Evolutionary conservation across 177 flowering plant species (phyloP).

Genomic region (Telopea speciosissima): DNA sequence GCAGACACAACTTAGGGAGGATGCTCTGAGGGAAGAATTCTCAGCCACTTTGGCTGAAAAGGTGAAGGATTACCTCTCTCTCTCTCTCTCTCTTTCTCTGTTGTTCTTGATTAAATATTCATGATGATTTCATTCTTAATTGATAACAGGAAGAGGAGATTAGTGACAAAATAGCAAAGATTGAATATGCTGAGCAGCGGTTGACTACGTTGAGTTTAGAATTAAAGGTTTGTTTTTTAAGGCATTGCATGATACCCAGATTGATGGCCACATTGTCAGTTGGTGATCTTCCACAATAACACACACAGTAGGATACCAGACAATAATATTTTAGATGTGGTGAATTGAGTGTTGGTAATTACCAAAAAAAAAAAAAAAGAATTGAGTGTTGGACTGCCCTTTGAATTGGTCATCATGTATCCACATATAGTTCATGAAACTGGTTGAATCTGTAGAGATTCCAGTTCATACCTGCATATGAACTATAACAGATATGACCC

Average conservation of each 20-base stretch:
- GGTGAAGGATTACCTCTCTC: slow-evolving; percentile 37
- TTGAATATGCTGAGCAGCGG: slow-evolving; percentile 78
- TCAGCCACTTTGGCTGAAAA: slow-evolving; percentile 52
- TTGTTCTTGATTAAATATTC: background rate
- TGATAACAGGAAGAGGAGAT: slow-evolving; percentile 72
- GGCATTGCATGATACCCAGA: background rate
- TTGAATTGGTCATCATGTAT: background rate
- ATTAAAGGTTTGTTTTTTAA: slow-evolving; percentile 46
- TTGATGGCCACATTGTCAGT: no score
- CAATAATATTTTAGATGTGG: background rate
- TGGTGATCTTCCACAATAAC: no score
- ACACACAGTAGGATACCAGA: no score
- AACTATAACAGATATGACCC: no score
- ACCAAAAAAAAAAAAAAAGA: no score
- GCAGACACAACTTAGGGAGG: slow-evolving; percentile 73
- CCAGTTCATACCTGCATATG: no score
- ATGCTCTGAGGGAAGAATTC: slow-evolving; percentile 70
- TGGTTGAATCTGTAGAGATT: no score
- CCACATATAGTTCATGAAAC: no score
- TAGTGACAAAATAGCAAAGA: slow-evolving; percentile 54
- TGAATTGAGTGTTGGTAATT: no score
- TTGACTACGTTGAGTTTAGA: slow-evolving; percentile 64
- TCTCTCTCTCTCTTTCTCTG: background rate
- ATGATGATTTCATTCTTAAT: slow-evolving; percentile 5
- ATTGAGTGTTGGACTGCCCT: background rate